Evolutionary conservation across 2,329 filamentous ascomycete species (phyloP).

Genomic region (Penicillium vulpinum): DNA sequence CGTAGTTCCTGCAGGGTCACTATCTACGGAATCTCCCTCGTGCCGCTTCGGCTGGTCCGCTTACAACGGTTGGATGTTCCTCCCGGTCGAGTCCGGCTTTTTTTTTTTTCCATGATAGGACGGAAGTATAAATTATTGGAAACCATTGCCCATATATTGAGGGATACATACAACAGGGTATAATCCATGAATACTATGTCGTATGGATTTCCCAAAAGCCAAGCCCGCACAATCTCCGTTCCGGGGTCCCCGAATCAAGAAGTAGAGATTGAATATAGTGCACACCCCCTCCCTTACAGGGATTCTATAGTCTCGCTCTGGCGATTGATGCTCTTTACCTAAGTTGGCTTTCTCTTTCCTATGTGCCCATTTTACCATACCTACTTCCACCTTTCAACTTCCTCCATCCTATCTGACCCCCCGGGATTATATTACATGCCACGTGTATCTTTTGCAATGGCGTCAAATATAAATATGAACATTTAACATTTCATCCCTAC

Average conservation of each 20-base stretch:
- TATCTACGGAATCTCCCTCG: background rate
- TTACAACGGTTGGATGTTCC: background rate
- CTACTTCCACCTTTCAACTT: background rate
- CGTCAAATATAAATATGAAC: background rate
- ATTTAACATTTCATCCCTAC: too few relatives aligned
- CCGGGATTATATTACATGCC: background rate
- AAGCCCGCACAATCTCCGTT: constrained; percentile 16
- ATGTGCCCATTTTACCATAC: background rate
- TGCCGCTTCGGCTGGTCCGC: background rate
- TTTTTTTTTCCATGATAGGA: background rate
- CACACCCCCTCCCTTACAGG: background rate
- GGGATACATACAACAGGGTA: background rate
- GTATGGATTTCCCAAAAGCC: background rate
- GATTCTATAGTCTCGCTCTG: background rate
- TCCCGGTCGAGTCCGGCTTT: constrained; percentile 6
- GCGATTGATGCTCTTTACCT: background rate
- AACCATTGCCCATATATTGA: background rate
- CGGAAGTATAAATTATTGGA: background rate
- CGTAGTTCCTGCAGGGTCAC: background rate
- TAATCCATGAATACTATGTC: background rate
- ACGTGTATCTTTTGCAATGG: background rate
- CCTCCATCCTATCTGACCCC: background rate
- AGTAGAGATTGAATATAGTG: constrained; percentile 11
- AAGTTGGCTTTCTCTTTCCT: background rate
- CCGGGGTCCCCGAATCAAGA: constrained; percentile 3